A percentile compares a stretch with the other conserved stretches of the same genome.
These are phyloP conservation scores for Pleurozium schreberi DNA, from an alignment of 225 moss, liverwort and hornwort genomes.

Conservation along the genomic window DNA sequence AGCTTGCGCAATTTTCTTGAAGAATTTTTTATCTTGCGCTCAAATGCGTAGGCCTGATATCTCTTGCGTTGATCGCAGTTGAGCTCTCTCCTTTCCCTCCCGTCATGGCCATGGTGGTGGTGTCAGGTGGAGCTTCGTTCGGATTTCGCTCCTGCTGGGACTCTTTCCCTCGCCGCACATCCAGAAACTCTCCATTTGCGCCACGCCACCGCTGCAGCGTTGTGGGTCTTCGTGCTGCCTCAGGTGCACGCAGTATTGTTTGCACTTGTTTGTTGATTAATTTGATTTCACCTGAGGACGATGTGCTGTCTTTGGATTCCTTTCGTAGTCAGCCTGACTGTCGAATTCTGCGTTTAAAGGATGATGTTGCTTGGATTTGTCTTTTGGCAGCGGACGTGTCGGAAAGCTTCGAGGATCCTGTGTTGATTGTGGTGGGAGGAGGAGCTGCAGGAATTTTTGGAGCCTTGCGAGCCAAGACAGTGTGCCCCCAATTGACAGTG, in stretches of 20 bases:
- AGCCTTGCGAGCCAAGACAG: slow-evolving; percentile 63
- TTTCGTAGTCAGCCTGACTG: neutral
- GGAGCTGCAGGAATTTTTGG: slow-evolving; percentile 92
- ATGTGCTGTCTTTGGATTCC: neutral
- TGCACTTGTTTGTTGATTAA: neutral
- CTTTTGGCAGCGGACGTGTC: neutral
- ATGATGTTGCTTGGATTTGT: neutral
- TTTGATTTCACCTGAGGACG: neutral
- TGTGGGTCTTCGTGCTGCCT: neutral
- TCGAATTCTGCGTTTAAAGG: neutral
- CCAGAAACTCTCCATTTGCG: neutral
- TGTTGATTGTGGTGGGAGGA: slow-evolving; percentile 72
- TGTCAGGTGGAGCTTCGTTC: neutral
- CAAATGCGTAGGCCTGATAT: neutral
- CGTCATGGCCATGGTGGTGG: neutral
- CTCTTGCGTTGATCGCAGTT: too few species aligned
- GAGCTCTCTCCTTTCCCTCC: neutral
- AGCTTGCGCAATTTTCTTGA: slow-evolving; percentile 42
- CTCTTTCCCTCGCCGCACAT: neutral
- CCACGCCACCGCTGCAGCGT: neutral
- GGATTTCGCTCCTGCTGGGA: neutral
- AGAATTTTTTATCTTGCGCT: too few species aligned
- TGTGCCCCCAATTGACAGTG: slow-evolving; percentile 59
- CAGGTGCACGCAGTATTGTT: neutral
- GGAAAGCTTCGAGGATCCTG: slow-evolving; percentile 10